phyloP scores from a whole-genome alignment of 1,284 basidiomycete species.

The Sutorius eximius region DNA sequence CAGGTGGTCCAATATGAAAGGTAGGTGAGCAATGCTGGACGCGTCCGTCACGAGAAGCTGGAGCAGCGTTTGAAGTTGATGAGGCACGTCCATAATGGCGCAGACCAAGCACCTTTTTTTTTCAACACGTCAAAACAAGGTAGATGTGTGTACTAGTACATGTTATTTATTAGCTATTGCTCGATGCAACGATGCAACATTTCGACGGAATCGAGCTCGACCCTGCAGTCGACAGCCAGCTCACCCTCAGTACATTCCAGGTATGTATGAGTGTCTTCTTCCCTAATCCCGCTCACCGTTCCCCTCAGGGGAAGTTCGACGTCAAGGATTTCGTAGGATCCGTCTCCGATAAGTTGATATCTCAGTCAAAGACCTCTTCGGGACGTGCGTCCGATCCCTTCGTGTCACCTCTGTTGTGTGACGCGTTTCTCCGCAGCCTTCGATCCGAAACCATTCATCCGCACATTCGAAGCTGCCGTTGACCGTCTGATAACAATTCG shows the following conservation, averaged over 20 bases:
- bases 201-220: slow-evolving; percentile 41
- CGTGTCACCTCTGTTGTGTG: background rate
- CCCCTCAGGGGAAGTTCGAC: slow-evolving; percentile 79
- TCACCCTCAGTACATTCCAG: slow-evolving; percentile 69
- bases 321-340: slow-evolving; percentile 87
- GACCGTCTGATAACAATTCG: slow-evolving; percentile 85
- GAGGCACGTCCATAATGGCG: slow-evolving; percentile 30
- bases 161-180: background rate
- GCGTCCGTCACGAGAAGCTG: slow-evolving; percentile 68
- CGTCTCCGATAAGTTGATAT: slow-evolving; percentile 84
- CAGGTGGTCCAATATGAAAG: slow-evolving; percentile 56
- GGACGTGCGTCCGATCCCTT: slow-evolving; percentile 63
- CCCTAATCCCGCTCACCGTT: slow-evolving; percentile 2
- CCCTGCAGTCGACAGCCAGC: slow-evolving; percentile 58
- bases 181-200: slow-evolving; percentile 24
- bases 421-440: slow-evolving; percentile 61
- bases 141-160: background rate
- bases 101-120: slow-evolving; percentile 12
- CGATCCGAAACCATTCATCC: slow-evolving; percentile 90
- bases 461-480: slow-evolving; percentile 87
- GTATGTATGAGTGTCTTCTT: slow-evolving; percentile 32
- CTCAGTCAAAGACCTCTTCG: slow-evolving; percentile 76
- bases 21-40: slow-evolving; percentile 55
- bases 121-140: slow-evolving; percentile 38
- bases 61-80: slow-evolving; percentile 63